Conservation (phyloP, 116 monocot genomes). For the Cymodocea nodosa region DNA sequence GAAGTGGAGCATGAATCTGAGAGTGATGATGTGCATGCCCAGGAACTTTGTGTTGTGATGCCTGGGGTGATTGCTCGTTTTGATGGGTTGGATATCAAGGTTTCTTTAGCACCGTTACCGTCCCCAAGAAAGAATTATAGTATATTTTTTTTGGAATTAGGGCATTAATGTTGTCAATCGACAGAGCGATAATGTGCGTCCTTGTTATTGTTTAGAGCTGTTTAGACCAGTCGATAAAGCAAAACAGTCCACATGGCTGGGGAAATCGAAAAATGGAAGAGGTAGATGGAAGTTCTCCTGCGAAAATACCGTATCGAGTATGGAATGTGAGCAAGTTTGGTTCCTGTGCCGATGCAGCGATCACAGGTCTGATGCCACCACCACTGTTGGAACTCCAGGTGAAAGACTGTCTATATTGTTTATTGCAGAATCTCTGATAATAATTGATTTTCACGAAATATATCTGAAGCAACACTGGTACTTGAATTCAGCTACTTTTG, state of each 20-base stretch:
- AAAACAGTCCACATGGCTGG: conserved; percentile 22
- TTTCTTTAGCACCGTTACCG: not conserved
- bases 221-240: conserved; percentile 42
- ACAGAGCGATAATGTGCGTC: not conserved
- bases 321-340: conserved; percentile 84
- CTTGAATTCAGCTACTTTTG: conserved; percentile 83
- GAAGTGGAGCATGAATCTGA: conserved; percentile 17
- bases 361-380: conserved; percentile 84
- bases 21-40: conserved; percentile 21
- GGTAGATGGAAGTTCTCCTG: conserved; percentile 26
- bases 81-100: conserved; percentile 77
- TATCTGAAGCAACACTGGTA: conserved; percentile 58
- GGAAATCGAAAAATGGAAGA: conserved; percentile 23
- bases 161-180: not conserved
- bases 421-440: not conserved
- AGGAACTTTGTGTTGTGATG: conserved; percentile 70
- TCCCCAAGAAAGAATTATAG: not conserved
- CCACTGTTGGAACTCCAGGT: conserved; percentile 90
- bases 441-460: conserved; percentile 4
- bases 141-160: not conserved
- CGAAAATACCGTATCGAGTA: conserved; percentile 51
- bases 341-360: conserved; percentile 74
- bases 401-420: not conserved
- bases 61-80: conserved; percentile 66
- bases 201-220: conserved; percentile 32